phyloP scores from a whole-genome alignment of 495 filamentous ascomycete species.

The Tuber borchii region DNA sequence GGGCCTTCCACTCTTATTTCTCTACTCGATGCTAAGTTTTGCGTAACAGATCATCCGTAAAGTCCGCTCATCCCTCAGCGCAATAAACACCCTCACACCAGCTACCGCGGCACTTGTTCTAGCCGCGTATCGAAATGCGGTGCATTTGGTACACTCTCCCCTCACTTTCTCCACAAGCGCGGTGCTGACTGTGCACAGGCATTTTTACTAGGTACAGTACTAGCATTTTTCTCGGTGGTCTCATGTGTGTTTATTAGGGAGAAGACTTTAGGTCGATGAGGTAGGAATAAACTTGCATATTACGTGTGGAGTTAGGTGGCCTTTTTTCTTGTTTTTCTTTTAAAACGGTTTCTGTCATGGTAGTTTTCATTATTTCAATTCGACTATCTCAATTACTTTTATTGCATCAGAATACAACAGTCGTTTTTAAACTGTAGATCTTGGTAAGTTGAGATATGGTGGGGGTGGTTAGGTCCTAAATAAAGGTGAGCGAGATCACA shows the following conservation, averaged over 20 bases:
- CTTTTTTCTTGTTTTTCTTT: neutral
- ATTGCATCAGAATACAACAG: neutral
- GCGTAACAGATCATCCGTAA: conserved; percentile 57
- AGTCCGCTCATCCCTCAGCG: conserved; percentile 68
- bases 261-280: conserved; percentile 44
- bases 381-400: neutral
- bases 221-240: conserved; percentile 37
- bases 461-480: neutral
- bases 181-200: conserved; percentile 17
- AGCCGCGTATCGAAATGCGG: conserved; percentile 53
- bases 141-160: conserved; percentile 23
- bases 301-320: neutral
- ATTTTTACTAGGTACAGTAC: conserved; percentile 40
- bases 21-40: neutral
- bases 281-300: neutral
- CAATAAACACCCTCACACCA: conserved; percentile 61
- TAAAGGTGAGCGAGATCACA: neutral
- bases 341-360: neutral
- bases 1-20: neutral
- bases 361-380: neutral
- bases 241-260: conserved; percentile 45
- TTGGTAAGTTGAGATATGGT: neutral
- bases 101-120: conserved; percentile 57
- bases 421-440: neutral
- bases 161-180: neutral